These are phyloP conservation scores for Ilex paraguariensis DNA, from an alignment of 305 asterid genomes.

Conservation along the genomic window DNA sequence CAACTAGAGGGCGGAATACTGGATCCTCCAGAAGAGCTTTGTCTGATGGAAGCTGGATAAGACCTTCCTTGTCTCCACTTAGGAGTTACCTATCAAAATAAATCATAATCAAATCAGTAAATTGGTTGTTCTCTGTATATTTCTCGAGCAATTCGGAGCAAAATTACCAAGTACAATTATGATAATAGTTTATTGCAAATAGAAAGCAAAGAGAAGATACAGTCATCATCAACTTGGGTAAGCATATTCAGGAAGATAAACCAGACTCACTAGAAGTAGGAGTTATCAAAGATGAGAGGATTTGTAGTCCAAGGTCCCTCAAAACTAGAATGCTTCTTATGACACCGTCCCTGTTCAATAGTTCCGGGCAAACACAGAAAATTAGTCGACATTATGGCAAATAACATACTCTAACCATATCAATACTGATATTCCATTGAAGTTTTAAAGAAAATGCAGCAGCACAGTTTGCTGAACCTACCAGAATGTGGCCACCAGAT, in stretches of 20 bases:
- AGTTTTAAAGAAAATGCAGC: no score
- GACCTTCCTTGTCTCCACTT: slow-evolving; percentile 69
- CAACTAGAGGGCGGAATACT: slow-evolving; percentile 57
- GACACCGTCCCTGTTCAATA: slow-evolving; percentile 52
- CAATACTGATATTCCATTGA: no score
- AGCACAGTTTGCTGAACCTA: slow-evolving; percentile 9
- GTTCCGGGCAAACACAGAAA: background rate
- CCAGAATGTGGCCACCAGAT: slow-evolving; percentile 77
- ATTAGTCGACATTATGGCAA: no score
- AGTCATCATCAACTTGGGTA: no score
- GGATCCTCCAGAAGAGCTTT: slow-evolving; percentile 75
- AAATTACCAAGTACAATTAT: no score
- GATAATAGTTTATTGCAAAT: no score
- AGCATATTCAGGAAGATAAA: background rate
- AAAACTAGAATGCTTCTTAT: slow-evolving; percentile 64
- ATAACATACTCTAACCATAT: no score
- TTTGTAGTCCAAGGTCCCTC: slow-evolving; percentile 66
- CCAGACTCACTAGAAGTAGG: slow-evolving; percentile 54
- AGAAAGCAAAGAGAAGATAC: no score
- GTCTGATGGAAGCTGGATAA: slow-evolving; percentile 78
- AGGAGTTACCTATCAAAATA: slow-evolving; percentile 53
- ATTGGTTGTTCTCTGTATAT: no score
- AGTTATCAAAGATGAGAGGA: slow-evolving; percentile 65
- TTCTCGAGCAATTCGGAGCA: no score
- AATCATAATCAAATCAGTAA: no score